Conservation (phyloP, 257 asterid species). For the Phtheirospermum japonicum region DNA sequence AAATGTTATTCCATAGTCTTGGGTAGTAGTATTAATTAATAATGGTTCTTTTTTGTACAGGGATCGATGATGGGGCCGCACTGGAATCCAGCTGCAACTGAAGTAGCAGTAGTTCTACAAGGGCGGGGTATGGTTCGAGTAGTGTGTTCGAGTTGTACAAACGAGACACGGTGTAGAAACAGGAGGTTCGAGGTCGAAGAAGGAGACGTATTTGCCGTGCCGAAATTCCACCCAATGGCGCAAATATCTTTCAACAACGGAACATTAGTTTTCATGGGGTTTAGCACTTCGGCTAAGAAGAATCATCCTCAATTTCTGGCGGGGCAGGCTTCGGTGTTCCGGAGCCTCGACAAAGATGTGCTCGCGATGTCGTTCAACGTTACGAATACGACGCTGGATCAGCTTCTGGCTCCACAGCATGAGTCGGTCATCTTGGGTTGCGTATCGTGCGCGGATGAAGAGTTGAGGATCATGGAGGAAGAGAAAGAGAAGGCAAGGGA, state of each 20-base stretch:
- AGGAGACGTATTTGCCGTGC: constrained; percentile 70
- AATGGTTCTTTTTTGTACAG: constrained; percentile 27
- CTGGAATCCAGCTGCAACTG: constrained; percentile 84
- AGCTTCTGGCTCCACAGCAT: constrained; percentile 36
- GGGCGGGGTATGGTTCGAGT: constrained; percentile 73
- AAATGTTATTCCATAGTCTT: neutral
- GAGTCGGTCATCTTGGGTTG: constrained; percentile 64
- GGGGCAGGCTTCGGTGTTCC: constrained; percentile 63
- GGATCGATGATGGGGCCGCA: constrained; percentile 99
- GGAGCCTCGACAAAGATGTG: constrained; percentile 50
- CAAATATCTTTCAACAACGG: constrained; percentile 79
- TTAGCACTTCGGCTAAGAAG: constrained; percentile 42
- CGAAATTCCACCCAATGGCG: constrained; percentile 75
- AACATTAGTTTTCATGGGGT: constrained; percentile 70
- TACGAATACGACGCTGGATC: constrained; percentile 38
- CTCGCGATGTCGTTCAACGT: constrained; percentile 50
- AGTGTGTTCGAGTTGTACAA: constrained; percentile 42
- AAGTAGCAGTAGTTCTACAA: constrained; percentile 50
- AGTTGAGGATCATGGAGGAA: constrained; percentile 47
- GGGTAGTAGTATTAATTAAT: neutral
- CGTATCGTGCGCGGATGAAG: constrained; percentile 80
- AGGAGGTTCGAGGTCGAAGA: constrained; percentile 52
- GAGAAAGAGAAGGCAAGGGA: constrained; percentile 48
- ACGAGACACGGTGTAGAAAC: constrained; percentile 34
- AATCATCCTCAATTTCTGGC: constrained; percentile 74